Percentiles rank a stretch among this genome's conserved stretches.
Evolutionary conservation across 345 rosid genomes (phyloP).

Genomic region (Mercurialis annua): DNA sequence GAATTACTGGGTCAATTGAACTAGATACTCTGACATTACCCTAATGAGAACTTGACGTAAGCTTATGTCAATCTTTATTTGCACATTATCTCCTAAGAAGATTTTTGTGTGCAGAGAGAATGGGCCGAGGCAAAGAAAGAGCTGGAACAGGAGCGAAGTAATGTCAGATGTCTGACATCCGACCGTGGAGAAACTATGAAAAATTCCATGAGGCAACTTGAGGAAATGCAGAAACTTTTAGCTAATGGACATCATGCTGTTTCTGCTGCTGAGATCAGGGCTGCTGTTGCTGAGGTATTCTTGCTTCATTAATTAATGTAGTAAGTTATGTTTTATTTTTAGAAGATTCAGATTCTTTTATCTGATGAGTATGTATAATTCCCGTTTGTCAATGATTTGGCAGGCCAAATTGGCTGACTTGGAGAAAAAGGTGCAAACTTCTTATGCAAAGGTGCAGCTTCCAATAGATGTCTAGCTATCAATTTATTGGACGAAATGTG

Average conservation of each 20-base stretch:
- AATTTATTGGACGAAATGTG: background rate
- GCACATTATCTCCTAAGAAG: background rate
- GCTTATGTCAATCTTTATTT: background rate
- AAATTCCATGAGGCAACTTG: slow-evolving; percentile 77
- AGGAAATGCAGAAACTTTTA: slow-evolving; percentile 75
- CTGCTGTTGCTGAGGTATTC: slow-evolving; percentile 80
- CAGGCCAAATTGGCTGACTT: slow-evolving; percentile 77
- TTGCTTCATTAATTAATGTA: background rate
- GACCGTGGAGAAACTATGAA: slow-evolving; percentile 71
- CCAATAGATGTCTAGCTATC: background rate
- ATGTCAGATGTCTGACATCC: slow-evolving; percentile 51
- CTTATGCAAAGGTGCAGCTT: slow-evolving; percentile 60
- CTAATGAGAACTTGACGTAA: background rate
- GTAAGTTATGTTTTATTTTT: background rate
- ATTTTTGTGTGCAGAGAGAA: slow-evolving; percentile 49
- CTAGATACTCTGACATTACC: background rate
- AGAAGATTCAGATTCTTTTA: background rate
- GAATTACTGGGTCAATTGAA: background rate
- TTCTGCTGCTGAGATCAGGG: slow-evolving; percentile 80
- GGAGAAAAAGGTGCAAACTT: slow-evolving; percentile 55
- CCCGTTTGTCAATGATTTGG: slow-evolving; percentile 15
- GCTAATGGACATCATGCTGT: slow-evolving; percentile 69
- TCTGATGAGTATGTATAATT: slow-evolving; percentile 7
- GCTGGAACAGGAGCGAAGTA: slow-evolving; percentile 74
- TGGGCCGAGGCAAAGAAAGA: slow-evolving; percentile 94